Conservation (phyloP, 2,329 filamentous ascomycete genomes). For the Proliferodiscus dingleyae region DNA sequence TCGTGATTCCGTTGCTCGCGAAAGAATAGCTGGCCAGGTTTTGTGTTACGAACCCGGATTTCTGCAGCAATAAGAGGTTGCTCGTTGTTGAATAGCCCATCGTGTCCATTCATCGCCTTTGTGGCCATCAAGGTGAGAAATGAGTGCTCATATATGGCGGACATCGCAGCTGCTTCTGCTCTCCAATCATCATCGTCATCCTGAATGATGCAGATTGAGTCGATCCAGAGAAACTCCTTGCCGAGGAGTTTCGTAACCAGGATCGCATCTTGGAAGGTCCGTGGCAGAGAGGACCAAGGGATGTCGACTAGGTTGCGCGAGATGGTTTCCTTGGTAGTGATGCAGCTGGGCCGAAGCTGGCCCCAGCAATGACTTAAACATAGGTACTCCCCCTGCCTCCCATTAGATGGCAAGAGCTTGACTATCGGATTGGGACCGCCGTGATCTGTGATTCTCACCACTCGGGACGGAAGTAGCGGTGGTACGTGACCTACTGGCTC, state of each 20-base stretch:
- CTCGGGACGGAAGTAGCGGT: no score
- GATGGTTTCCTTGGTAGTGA: not conserved
- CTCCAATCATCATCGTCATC: conserved; percentile 15
- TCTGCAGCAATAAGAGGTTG: not conserved
- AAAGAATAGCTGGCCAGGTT: not conserved
- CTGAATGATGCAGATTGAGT: conserved; percentile 24
- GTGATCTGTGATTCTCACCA: no score
- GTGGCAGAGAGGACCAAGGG: conserved; percentile 6
- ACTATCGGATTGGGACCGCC: no score
- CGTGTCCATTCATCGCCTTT: conserved; percentile 2
- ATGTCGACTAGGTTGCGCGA: not conserved
- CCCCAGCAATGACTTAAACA: not conserved
- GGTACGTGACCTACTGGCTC: no score
- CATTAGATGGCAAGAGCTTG: no score
- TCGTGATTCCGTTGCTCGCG: not conserved
- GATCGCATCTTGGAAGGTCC: conserved; percentile 24
- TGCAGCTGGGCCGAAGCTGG: not conserved
- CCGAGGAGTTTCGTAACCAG: conserved; percentile 9
- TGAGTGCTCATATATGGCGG: conserved; percentile 3
- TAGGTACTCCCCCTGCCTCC: no score
- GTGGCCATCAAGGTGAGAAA: not conserved
- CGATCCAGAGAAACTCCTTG: conserved; percentile 24
- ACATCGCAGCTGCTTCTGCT: conserved; percentile 9
- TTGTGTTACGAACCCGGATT: not conserved
- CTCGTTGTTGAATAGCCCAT: not conserved